These are phyloP conservation scores for Heritiera fomes DNA, from an alignment of 345 rosid species.

Conservation along the genomic window DNA sequence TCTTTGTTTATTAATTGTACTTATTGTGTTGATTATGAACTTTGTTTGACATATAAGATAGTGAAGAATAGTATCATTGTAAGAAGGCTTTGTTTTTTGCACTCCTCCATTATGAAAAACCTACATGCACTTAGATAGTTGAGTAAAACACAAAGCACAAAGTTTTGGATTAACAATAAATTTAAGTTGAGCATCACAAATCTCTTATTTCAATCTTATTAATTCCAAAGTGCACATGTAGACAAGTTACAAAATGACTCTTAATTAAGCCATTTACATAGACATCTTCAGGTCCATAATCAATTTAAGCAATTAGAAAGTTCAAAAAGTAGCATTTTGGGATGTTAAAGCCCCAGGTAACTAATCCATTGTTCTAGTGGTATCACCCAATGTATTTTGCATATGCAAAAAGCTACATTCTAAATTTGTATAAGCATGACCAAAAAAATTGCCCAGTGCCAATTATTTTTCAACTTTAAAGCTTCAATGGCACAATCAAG, in stretches of 20 bases:
- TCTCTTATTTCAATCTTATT: conserved; percentile 2
- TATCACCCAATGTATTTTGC: neutral
- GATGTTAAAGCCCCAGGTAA: neutral
- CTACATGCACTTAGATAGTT: conserved; percentile 36
- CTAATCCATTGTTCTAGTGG: neutral
- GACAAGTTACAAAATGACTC: neutral
- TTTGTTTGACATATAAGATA: no score
- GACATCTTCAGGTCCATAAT: neutral
- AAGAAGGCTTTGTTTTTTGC: conserved; percentile 37
- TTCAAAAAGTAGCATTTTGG: neutral
- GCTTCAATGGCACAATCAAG: neutral
- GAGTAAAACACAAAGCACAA: neutral
- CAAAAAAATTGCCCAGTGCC: neutral
- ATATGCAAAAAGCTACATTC: neutral
- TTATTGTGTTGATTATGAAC: no score
- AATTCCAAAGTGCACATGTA: neutral
- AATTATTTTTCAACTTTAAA: neutral
- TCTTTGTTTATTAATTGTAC: no score
- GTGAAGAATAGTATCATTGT: conserved; percentile 25
- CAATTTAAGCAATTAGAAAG: neutral
- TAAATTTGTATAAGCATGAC: neutral
- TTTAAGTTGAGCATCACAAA: neutral
- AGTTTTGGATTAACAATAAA: conserved; percentile 6
- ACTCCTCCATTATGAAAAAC: conserved; percentile 40
- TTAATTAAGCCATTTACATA: neutral